phyloP scores from a whole-genome alignment of 371 early-diverging fungal genomes.

The Mucor piriformis region DNA sequence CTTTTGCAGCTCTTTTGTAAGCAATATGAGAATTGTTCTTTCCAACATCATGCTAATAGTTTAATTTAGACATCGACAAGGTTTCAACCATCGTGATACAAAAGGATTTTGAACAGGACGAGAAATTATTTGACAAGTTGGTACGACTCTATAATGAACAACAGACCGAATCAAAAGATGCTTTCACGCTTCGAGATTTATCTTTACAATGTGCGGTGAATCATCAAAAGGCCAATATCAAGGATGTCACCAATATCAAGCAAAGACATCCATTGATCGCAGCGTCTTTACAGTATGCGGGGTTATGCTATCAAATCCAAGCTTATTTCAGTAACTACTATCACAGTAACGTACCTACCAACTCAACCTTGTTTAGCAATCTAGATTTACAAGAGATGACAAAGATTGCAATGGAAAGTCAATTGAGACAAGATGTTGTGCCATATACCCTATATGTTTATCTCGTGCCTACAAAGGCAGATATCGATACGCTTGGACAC shows the following conservation, averaged over 20 bases:
- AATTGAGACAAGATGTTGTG: constrained; percentile 68
- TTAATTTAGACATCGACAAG: constrained; percentile 57
- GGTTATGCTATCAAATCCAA: constrained; percentile 58
- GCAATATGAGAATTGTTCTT: constrained; percentile 14
- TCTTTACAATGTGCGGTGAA: constrained; percentile 74
- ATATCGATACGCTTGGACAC: constrained; percentile 56
- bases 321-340: constrained; percentile 56
- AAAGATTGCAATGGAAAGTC: constrained; percentile 74
- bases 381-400: constrained; percentile 66
- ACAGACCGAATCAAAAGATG: constrained; percentile 74
- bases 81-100: constrained; percentile 58
- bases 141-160: constrained; percentile 75
- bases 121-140: constrained; percentile 71
- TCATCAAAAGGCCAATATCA: constrained; percentile 66
- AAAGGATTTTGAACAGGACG: constrained; percentile 73
- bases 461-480: constrained; percentile 66
- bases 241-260: constrained; percentile 72
- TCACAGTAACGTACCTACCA: constrained; percentile 58
- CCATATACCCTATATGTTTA: constrained; percentile 79
- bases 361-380: constrained; percentile 58
- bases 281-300: constrained; percentile 66
- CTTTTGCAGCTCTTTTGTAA: constrained; percentile 73
- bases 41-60: not conserved
- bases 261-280: constrained; percentile 73
- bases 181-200: constrained; percentile 76